Percentiles rank a stretch among this genome's conserved stretches.
Evolutionary conservation across 345 rosid species (phyloP).

Genomic region (Brassica cretica): DNA sequence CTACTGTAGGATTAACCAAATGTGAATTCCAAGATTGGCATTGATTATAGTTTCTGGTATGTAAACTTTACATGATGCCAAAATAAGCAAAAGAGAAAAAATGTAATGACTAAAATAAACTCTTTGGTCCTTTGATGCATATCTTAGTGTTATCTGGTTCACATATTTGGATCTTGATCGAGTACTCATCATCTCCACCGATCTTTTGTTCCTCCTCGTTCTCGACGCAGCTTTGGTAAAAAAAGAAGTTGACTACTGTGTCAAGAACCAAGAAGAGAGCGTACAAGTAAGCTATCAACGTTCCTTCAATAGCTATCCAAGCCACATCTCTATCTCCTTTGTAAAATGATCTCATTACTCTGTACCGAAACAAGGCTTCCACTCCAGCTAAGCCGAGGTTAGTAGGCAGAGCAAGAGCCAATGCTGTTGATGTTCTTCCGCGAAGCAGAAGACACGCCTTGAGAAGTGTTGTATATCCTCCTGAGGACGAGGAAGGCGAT

Average conservation of each 20-base stretch:
- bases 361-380: constrained; percentile 74
- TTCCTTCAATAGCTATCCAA: constrained; percentile 50
- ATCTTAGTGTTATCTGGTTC: constrained; percentile 35
- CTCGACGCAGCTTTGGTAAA: constrained; percentile 57
- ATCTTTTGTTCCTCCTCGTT: constrained; percentile 28
- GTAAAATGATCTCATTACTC: constrained; percentile 47
- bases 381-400: constrained; percentile 59
- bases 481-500: constrained; percentile 38
- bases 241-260: constrained; percentile 54
- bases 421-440: constrained; percentile 66
- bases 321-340: constrained; percentile 21
- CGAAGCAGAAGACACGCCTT: constrained; percentile 61
- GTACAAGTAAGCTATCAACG: constrained; percentile 68
- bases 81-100: not conserved
- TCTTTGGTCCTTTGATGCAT: constrained; percentile 21
- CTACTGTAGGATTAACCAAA: constrained; percentile 34
- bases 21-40: constrained; percentile 22
- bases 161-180: constrained; percentile 42
- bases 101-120: constrained; percentile 15
- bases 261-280: constrained; percentile 72
- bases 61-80: constrained; percentile 24
- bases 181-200: constrained; percentile 36
- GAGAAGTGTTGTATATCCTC: constrained; percentile 61
- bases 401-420: constrained; percentile 63
- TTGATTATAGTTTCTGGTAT: constrained; percentile 21